Evolutionary conservation across 2,329 filamentous ascomycete species (phyloP), one percentile per base, ranked within the genome.

Genomic region (Cytospora schulzeri): DNA sequence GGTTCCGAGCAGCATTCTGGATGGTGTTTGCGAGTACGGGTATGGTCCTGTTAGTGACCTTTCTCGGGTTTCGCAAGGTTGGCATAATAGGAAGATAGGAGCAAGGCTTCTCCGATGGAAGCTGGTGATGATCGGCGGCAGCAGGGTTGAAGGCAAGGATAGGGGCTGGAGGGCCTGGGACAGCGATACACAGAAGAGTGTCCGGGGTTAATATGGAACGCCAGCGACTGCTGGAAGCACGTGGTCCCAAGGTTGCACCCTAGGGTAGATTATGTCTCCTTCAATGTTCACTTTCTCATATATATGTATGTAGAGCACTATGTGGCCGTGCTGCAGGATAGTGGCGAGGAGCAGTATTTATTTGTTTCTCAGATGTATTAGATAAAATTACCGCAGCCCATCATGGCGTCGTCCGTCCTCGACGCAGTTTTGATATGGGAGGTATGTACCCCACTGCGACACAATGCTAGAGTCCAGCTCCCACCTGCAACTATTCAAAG

Each of bases 1-100:
- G 83, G 0, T 86, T 84, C 67, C 72, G 80, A 15, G 83, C 81
- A 1, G 79, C 78, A 0, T 86, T 84, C 65, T 86, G 83, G 84
- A 76, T 79, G 0, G 79, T 80, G 24, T 84, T 84, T 73, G 81
- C 75, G 1, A 73, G 75, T 12, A 79, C 78, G 63, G 70, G 81
- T 1, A 67, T 78, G 19, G 75, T 78, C 17, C 73, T 74, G 59
- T 65, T 74, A 0, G 70, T 82, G 53, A 76, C 76, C 15, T 71
- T 71, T 4, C 74, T 78, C 60, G 82, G 82, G 0, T 68, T 85
- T 35, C 74, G 77, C 57, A 79, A 77, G 22, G 41, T 58, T 41
- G 60, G 60, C 9, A 41, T 57, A 4, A 38, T 62, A 19, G 60
- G 60, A 3, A 56, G 45, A 26, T 50, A 24, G 48, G 12, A 14